Evolutionary conservation across 352 stramenopile species (phyloP), one percentile per base, ranked within the genome.

Genomic region (Pythium oligandrum): DNA sequence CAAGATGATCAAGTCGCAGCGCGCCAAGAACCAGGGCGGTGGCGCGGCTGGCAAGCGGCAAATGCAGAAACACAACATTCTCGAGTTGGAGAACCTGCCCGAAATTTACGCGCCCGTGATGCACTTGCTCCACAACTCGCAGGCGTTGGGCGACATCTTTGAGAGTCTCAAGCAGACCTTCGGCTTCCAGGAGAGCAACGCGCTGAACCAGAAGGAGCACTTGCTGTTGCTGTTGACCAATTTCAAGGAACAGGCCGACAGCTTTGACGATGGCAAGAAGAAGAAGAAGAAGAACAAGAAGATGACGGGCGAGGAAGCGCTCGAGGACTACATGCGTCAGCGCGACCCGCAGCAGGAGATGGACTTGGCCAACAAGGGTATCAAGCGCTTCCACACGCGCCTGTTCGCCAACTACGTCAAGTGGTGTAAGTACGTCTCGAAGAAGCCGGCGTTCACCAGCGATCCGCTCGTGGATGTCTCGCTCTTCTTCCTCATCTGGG

Each of bases 131-230:
- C 74, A 60, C 47, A 80, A 82, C 40, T 88, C 76, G 36, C 73
- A 73, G n/a, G 66, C 56, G 11, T 47, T 73, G 35, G 81, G 79
- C 52, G 70, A 93, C 49, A 78, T 93, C 46, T 98, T 96, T 61
- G 93, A 98, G 58, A 92, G 93, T 45, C 58, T 98, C 17, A 96
- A 96, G 46, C 90, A 89, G 59, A 97, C 96, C 40, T 98, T 98
- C 64, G 96, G 95, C 4, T 98, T 99, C 68, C 95, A 99, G 71
- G 84, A 96, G 30, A 46, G 75, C 40, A 96, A 88, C 67, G 74
- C 83, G 11, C 64, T 71, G 44, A 90, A 90, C 61, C 81, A 91
- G 59, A 78, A 77, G 55, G 83, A 91, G 62, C 79, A 94, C 58
- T 59, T 93, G 64, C 51, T 88, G 55, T 66, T 93, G 42, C 70